These are phyloP conservation scores for Ochetophila trinervis DNA, from an alignment of 306 rosid genomes.

Conservation along the genomic window DNA sequence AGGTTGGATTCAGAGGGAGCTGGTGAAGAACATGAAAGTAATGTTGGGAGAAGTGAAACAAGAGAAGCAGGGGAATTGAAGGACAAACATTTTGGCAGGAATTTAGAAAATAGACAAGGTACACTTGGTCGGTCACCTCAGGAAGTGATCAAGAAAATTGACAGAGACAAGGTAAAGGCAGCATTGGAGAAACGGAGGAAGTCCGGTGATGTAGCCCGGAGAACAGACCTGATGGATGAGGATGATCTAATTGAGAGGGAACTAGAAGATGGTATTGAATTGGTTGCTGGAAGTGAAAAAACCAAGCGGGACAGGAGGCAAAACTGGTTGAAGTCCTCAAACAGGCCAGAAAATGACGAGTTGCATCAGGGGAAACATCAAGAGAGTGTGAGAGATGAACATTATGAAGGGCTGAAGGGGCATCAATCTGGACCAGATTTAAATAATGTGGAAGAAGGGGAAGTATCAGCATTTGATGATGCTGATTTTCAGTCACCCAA, in stretches of 20 bases:
- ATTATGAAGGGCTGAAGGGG: conserved; percentile 34
- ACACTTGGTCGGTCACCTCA: conserved; percentile 59
- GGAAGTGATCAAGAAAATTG: conserved; percentile 76
- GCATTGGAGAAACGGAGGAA: conserved; percentile 92
- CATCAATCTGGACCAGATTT: conserved; percentile 42
- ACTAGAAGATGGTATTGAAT: conserved; percentile 91
- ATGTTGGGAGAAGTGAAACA: conserved; percentile 44
- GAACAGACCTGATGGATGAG: conserved; percentile 76
- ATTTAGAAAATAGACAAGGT: conserved; percentile 50
- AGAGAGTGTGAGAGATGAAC: conserved; percentile 50
- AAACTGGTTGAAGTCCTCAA: conserved; percentile 67
- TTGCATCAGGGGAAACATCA: conserved; percentile 53
- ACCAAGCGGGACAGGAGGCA: conserved; percentile 72
- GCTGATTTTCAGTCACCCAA: conserved; percentile 52
- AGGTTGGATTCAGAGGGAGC: conserved; percentile 43
- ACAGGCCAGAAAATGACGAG: conserved; percentile 52
- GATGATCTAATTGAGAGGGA: conserved; percentile 97
- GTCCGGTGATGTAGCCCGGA: conserved; percentile 61
- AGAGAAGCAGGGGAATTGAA: conserved; percentile 57
- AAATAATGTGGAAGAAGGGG: conserved; percentile 85
- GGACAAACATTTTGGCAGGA: conserved; percentile 57
- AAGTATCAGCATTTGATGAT: conserved; percentile 51
- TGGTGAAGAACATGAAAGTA: conserved; percentile 52
- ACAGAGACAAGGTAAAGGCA: conserved; percentile 86
- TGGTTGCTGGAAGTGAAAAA: conserved; percentile 71